phyloP scores from a whole-genome alignment of 495 filamentous ascomycete species.

The Pseudotulostoma volvatum region DNA sequence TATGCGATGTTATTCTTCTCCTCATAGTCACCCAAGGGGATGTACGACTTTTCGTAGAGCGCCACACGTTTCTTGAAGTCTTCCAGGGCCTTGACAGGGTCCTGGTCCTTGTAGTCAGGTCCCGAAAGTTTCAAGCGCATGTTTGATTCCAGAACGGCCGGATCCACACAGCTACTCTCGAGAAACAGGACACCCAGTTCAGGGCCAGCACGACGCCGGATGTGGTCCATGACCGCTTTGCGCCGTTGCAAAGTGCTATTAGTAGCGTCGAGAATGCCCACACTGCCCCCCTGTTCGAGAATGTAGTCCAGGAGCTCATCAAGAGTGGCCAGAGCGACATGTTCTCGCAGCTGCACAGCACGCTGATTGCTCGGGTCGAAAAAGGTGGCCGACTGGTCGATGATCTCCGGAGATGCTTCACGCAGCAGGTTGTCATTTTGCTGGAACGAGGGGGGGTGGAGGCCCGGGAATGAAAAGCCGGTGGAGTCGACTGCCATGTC shows the following conservation, averaged over 20 bases:
- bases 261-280: slow-evolving; percentile 97
- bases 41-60: slow-evolving; percentile 84
- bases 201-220: slow-evolving; percentile 68
- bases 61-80: slow-evolving; percentile 92
- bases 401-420: slow-evolving; percentile 32
- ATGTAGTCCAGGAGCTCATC: slow-evolving; percentile 86
- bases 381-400: slow-evolving; percentile 83
- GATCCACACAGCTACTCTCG: slow-evolving; percentile 80
- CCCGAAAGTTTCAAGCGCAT: slow-evolving; percentile 97
- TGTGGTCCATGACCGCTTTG: slow-evolving; percentile 64
- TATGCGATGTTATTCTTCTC: slow-evolving; percentile 79
- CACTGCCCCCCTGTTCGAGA: slow-evolving; percentile 61
- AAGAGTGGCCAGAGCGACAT: slow-evolving; percentile 79
- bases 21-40: slow-evolving; percentile 81
- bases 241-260: slow-evolving; percentile 84
- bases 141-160: slow-evolving; percentile 72
- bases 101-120: slow-evolving; percentile 88
- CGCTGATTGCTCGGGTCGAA: slow-evolving; percentile 82
- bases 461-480: background rate
- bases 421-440: slow-evolving; percentile 12
- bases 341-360: slow-evolving; percentile 71
- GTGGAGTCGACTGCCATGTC: slow-evolving; percentile 6
- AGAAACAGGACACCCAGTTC: slow-evolving; percentile 83
- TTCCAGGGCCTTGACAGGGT: slow-evolving; percentile 61
- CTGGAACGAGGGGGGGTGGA: background rate